phyloP scores from a whole-genome alignment of 345 rosid species.

The Acer saccharum region DNA sequence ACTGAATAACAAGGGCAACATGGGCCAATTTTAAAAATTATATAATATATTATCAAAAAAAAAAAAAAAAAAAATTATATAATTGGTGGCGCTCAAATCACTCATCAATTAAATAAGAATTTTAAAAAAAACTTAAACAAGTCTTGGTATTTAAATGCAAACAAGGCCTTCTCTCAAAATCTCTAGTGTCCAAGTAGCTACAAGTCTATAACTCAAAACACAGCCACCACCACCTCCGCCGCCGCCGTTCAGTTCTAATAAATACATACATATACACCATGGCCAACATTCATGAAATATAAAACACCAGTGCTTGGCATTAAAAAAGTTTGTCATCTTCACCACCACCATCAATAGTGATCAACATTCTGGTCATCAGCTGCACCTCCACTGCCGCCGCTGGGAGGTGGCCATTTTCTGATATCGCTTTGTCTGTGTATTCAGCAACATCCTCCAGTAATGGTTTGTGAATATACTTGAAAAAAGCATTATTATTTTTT shows the following conservation, averaged over 20 bases:
- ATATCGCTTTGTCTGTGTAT: neutral
- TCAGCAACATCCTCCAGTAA: constrained; percentile 14
- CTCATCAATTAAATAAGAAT: neutral
- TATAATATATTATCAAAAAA: too few relatives aligned
- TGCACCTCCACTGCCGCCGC: too few relatives aligned
- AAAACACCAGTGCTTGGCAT: neutral
- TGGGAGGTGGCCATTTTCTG: neutral
- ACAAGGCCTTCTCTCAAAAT: neutral
- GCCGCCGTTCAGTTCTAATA: constrained; percentile 6
- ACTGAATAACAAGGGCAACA: constrained; percentile 20
- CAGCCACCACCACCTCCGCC: constrained; percentile 13
- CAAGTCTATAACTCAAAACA: constrained; percentile 18
- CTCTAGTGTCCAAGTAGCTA: constrained; percentile 12
- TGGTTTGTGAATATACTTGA: constrained; percentile 26
- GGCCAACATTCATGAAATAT: constrained; percentile 1
- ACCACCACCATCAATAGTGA: neutral
- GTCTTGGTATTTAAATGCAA: constrained; percentile 14
- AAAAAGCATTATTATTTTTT: constrained; percentile 14
- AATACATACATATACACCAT: neutral
- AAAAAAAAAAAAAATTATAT: constrained; percentile 14
- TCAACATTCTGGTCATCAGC: too few relatives aligned
- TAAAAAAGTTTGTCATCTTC: neutral
- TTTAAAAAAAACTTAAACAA: neutral
- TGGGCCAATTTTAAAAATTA: constrained; percentile 21
- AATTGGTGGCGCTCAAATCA: constrained; percentile 45